phyloP scores from a whole-genome alignment of 371 early-diverging fungal genomes.

The Syncephalastrum monosporum region DNA sequence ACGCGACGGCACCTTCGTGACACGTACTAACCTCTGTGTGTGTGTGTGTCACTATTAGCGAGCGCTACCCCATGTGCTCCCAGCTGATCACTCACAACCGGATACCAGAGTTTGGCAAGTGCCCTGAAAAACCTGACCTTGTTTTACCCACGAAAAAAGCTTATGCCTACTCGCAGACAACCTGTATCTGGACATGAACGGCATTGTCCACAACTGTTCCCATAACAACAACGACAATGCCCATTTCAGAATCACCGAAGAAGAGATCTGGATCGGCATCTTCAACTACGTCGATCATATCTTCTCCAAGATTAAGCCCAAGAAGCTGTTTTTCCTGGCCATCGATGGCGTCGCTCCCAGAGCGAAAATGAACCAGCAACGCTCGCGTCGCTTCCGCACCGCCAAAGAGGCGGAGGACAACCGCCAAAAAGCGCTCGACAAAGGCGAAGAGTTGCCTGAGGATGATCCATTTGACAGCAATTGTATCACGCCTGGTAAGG shows the following conservation, averaged over 20 bases:
- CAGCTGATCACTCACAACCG: constrained; percentile 82
- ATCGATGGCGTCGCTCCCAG: constrained; percentile 98
- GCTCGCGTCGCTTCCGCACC: constrained; percentile 94
- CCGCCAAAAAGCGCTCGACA: constrained; percentile 53
- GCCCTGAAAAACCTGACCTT: background rate
- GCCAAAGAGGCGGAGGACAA: constrained; percentile 85
- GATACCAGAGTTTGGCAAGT: constrained; percentile 94
- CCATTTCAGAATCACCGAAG: constrained; percentile 79
- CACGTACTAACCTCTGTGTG: background rate
- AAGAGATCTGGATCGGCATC: constrained; percentile 92
- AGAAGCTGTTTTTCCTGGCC: constrained; percentile 95
- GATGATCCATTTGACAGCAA: constrained; percentile 94
- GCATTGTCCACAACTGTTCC: constrained; percentile 98
- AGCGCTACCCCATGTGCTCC: constrained; percentile 94
- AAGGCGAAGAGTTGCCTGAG: constrained; percentile 70
- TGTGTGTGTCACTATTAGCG: constrained; percentile 46
- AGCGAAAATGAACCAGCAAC: constrained; percentile 99
- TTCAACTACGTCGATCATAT: constrained; percentile 96
- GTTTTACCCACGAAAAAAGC: too few relatives aligned
- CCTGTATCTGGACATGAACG: constrained; percentile 99
- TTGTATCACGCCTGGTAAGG: constrained; percentile 97
- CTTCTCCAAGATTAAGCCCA: constrained; percentile 90
- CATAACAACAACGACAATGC: constrained; percentile 89
- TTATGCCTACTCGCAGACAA: constrained; percentile 54
- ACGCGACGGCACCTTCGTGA: background rate